A percentile compares a stretch with the other conserved stretches of the same genome.
Evolutionary conservation across 2,329 filamentous ascomycete genomes (phyloP).

Genomic region (Rutstroemia sp.): DNA sequence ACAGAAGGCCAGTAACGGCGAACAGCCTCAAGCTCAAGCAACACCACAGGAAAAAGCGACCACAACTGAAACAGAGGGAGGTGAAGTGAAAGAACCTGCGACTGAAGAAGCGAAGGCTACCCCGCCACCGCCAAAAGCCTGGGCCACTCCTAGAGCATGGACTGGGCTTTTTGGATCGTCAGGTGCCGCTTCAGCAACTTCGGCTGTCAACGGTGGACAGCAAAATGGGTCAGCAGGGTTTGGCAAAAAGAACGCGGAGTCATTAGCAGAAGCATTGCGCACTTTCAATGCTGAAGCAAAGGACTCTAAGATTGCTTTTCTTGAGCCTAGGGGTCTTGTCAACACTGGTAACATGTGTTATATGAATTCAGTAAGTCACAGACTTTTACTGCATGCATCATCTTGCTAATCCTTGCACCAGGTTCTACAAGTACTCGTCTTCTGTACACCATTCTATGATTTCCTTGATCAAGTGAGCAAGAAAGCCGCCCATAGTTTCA

Average conservation of each 20-base stretch:
- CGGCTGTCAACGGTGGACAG: slow-evolving; percentile 26
- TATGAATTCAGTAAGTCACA: slow-evolving; percentile 85
- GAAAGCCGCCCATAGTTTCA: slow-evolving; percentile 82
- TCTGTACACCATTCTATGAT: slow-evolving; percentile 88
- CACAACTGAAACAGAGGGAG: not conserved
- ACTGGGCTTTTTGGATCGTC: slow-evolving; percentile 53
- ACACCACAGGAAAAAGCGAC: slow-evolving; percentile 5
- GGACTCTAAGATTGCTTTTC: slow-evolving; percentile 62
- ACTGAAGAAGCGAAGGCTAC: slow-evolving; percentile 29
- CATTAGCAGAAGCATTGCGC: slow-evolving; percentile 69
- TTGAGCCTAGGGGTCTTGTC: slow-evolving; percentile 87
- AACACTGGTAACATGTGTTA: slow-evolving; percentile 99
- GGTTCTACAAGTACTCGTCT: slow-evolving; percentile 93
- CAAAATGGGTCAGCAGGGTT: slow-evolving; percentile 28
- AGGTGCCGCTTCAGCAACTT: slow-evolving; percentile 33
- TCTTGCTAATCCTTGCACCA: slow-evolving; percentile 31
- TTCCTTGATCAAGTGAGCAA: slow-evolving; percentile 84
- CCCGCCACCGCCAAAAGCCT: slow-evolving; percentile 34
- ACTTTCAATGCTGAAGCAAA: slow-evolving; percentile 57
- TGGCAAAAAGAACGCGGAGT: slow-evolving; percentile 44
- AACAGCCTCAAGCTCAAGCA: not conserved
- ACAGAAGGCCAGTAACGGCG: slow-evolving; percentile 14
- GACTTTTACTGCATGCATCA: too few relatives aligned
- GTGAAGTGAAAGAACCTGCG: slow-evolving; percentile 2
- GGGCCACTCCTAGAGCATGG: slow-evolving; percentile 54